A percentile compares a stretch with the other conserved stretches of the same genome.
Evolutionary conservation across 2,329 filamentous ascomycete species (phyloP).

Genomic region (Colletotrichum horii): DNA sequence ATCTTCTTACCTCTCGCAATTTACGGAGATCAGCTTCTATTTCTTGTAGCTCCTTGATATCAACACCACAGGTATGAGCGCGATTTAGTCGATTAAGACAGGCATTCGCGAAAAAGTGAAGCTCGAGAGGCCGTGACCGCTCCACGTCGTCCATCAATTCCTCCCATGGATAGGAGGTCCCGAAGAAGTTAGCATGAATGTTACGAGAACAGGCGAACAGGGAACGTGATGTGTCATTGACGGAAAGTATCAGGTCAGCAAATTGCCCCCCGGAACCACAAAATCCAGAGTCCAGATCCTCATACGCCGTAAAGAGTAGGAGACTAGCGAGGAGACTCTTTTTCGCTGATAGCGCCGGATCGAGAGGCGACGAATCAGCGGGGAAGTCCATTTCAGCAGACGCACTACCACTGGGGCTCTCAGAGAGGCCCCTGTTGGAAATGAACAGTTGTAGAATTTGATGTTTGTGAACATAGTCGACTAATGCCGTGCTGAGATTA

Average conservation of each 20-base stretch:
- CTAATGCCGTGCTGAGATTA: not conserved
- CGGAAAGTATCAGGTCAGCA: not conserved
- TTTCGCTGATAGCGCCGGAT: not conserved
- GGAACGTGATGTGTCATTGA: not conserved
- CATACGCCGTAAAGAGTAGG: not conserved
- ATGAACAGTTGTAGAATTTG: not conserved
- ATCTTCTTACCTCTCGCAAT: not conserved
- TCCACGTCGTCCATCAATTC: not conserved
- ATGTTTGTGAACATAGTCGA: not conserved
- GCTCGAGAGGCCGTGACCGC: not conserved
- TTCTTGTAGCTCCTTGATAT: not conserved
- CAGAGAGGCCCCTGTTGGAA: not conserved
- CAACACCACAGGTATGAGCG: not conserved
- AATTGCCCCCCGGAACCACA: not conserved
- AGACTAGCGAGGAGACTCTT: not conserved
- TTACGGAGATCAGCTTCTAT: not conserved
- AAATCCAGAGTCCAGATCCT: not conserved
- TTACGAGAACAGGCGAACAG: not conserved
- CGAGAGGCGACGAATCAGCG: not conserved
- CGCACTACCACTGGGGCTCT: not conserved
- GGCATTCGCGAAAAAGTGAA: not conserved
- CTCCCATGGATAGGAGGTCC: not conserved
- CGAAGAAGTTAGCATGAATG: not conserved
- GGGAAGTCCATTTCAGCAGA: not conserved
- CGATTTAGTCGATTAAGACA: not conserved